Evolutionary conservation across 202 grass and related monocot species (phyloP).

Genomic region (Setaria italica): DNA sequence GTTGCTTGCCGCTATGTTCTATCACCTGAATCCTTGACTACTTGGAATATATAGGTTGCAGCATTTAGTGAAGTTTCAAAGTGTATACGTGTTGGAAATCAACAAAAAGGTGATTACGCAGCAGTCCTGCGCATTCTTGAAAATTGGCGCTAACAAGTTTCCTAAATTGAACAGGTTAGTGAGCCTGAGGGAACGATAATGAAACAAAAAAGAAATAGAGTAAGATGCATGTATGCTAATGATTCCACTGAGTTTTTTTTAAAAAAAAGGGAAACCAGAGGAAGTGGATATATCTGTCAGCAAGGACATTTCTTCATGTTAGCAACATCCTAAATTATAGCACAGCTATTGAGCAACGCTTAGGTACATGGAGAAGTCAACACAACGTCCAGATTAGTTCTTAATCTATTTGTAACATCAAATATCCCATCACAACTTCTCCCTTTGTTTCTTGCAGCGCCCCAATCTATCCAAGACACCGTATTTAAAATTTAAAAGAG

Average conservation of each 20-base stretch:
- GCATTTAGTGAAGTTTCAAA: not conserved
- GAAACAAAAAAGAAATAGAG: not conserved
- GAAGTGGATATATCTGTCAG: not conserved
- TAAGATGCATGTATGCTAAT: not conserved
- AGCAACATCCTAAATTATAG: conserved; percentile 13
- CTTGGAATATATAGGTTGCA: not conserved
- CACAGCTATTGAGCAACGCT: not conserved
- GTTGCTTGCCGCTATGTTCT: not conserved
- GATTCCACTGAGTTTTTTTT: not conserved
- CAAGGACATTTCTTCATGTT: conserved; percentile 34
- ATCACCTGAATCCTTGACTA: not conserved
- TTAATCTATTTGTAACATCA: not conserved
- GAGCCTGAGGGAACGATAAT: not conserved
- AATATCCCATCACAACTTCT: conserved; percentile 11
- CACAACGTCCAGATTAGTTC: not conserved
- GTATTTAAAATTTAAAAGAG: not conserved
- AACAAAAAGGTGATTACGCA: not conserved
- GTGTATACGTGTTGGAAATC: not conserved
- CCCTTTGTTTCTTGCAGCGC: not conserved
- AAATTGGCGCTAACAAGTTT: not conserved
- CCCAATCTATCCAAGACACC: not conserved
- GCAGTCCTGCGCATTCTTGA: not conserved
- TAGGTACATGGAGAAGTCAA: not conserved
- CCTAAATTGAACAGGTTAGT: not conserved
- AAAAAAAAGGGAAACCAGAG: not conserved